phyloP scores from a whole-genome alignment of 192 early-diverging fungal species.

The Borealophlyctis nickersoniae region DNA sequence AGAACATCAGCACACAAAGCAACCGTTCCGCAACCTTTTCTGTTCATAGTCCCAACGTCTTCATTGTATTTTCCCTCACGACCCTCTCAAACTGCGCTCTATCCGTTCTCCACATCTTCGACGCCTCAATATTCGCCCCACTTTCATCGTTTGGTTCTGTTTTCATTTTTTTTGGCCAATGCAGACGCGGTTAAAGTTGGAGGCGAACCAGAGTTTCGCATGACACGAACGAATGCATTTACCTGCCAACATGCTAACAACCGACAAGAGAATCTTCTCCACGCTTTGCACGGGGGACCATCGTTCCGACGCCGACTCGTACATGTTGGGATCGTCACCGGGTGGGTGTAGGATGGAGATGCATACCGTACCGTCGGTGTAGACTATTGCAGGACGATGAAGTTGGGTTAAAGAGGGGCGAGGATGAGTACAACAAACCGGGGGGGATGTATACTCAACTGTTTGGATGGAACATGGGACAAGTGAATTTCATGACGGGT shows the following conservation, averaged over 20 bases:
- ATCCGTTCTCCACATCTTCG: conserved; percentile 91
- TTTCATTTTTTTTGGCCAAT: conserved; percentile 9
- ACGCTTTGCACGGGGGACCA: conserved; percentile 98
- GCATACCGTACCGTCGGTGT: conserved; percentile 92
- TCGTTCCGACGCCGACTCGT: conserved; percentile 91
- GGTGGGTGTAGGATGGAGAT: conserved; percentile 98
- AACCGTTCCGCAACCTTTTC: too few relatives aligned
- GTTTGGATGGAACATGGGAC: conserved; percentile 93
- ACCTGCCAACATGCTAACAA: conserved; percentile 91
- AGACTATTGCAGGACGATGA: conserved; percentile 51
- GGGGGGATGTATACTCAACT: conserved; percentile 31
- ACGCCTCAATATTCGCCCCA: conserved; percentile 97
- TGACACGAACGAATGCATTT: conserved; percentile 8
- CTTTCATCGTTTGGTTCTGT: conserved; percentile 96
- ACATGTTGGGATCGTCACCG: conserved; percentile 96
- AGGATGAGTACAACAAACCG: background rate
- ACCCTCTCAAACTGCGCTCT: conserved; percentile 77
- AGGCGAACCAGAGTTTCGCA: too few relatives aligned
- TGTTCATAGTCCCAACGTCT: conserved; percentile 69
- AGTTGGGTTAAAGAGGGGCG: background rate
- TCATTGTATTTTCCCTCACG: conserved; percentile 71
- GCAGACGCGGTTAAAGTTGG: too few relatives aligned
- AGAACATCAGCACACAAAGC: too few relatives aligned
- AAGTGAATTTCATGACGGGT: conserved; percentile 94
- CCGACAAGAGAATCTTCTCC: conserved; percentile 94